A percentile compares a stretch with the other conserved stretches of the same genome.
These are phyloP conservation scores for Penicillium freii DNA, from an alignment of 2,329 filamentous ascomycete species.

Conservation along the genomic window DNA sequence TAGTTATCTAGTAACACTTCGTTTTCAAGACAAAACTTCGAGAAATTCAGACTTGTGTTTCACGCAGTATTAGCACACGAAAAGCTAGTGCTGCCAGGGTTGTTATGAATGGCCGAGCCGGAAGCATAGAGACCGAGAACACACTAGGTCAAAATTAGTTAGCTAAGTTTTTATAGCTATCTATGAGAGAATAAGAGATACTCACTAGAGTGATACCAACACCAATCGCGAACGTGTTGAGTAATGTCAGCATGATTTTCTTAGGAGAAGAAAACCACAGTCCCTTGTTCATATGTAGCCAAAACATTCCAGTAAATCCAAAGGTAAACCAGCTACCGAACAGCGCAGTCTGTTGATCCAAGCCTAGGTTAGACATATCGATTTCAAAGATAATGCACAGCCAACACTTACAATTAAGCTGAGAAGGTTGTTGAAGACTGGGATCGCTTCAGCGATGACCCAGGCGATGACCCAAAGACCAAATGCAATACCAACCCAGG, in stretches of 20 bases:
- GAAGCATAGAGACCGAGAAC: not conserved
- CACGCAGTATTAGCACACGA: not conserved
- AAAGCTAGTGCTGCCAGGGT: not conserved
- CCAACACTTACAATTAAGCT: slow-evolving; percentile 48
- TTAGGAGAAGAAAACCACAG: not conserved
- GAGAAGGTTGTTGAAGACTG: slow-evolving; percentile 65
- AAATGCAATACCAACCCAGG: slow-evolving; percentile 57
- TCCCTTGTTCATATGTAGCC: not conserved
- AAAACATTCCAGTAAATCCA: not conserved
- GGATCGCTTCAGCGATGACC: slow-evolving; percentile 66
- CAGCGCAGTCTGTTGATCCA: not conserved
- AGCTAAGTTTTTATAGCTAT: not conserved
- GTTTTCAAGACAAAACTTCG: too few relatives aligned
- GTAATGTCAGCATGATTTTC: not conserved
- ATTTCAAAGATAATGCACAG: not conserved
- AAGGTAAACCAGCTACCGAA: not conserved
- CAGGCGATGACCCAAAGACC: slow-evolving; percentile 60
- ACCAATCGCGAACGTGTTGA: not conserved
- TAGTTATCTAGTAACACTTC: too few relatives aligned
- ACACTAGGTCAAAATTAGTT: not conserved
- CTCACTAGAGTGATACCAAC: not conserved
- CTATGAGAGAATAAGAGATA: not conserved
- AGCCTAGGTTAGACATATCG: not conserved
- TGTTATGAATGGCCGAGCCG: not conserved
- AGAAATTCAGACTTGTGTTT: not conserved